Evolutionary conservation across 305 asterid genomes (phyloP), one percentile per base, ranked within the genome.

Genomic region (Rubia balearica): DNA sequence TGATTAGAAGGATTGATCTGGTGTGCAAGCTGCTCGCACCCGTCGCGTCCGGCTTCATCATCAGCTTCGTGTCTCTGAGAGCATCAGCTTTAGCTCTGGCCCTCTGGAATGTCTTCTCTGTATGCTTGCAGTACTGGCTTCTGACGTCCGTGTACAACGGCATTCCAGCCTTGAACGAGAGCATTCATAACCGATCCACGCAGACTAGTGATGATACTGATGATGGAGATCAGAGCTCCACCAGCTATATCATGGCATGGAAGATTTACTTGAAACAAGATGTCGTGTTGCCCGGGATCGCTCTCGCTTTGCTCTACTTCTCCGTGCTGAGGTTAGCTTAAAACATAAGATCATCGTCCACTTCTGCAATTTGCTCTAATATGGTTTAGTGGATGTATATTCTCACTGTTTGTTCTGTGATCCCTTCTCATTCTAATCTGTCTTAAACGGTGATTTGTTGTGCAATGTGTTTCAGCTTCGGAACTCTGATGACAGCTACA

Each of bases 401-500:
- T 33, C 38, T 33, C 38, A 33, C 38, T 33, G 38, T 33, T 33
- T 33, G 38, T 33, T 4, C 38, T 33, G 38, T 4, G 3, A 33
- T 33, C 38, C 38, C 38, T 33, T 33, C 38, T 49, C 49, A 45
- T 73, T 51, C 17, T n/a, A 65, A 30, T 49, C 30, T 27, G 30
- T 27, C 30, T 27, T 27, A 27, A 71, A 65, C 71, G 33, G 17
- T 4, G 38, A 21, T 45, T 45, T 45, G 6, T 8, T 8, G 27
- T n/a, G 11, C 61, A n/a, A 9, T 19, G 61, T 22, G 12, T 70
- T 69, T 61, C 83, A 94, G 99, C 83, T 94, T 91, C 66, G 96
- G 99, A 62, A 85, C 97, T 17, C 78, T 94, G 73, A 94, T 94
- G 98, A 94, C 96, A 1, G 98, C 98, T 56, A 64, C 87, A 12